phyloP scores from a whole-genome alignment of 2,329 filamentous ascomycete genomes.

The Aspergillus phoenicis region DNA sequence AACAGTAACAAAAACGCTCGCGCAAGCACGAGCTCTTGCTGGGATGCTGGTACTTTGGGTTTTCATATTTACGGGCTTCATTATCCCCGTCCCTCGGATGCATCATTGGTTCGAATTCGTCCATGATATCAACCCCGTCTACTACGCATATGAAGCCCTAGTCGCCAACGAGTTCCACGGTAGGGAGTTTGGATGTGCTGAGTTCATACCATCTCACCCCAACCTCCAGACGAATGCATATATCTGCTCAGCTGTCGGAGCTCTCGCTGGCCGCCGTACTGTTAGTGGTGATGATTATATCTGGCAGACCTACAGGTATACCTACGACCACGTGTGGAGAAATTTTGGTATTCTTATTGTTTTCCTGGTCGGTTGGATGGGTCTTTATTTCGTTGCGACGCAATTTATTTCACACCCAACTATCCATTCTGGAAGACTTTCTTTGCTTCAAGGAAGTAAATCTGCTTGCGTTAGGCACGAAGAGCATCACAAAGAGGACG shows the following conservation, averaged over 20 bases:
- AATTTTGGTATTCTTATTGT: constrained; percentile 71
- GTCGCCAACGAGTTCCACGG: constrained; percentile 80
- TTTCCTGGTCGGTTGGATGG: constrained; percentile 62
- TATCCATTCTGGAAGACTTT: constrained; percentile 60
- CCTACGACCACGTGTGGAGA: constrained; percentile 62
- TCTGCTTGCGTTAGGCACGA: constrained; percentile 7
- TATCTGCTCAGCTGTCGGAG: constrained; percentile 62
- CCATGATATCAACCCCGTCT: constrained; percentile 75
- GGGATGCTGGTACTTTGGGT: constrained; percentile 49
- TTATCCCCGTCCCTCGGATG: constrained; percentile 59
- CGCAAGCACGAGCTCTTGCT: constrained; percentile 58
- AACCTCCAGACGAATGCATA: constrained; percentile 40
- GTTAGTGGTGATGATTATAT: constrained; percentile 65
- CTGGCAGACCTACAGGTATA: constrained; percentile 58
- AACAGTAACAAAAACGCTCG: constrained; percentile 68
- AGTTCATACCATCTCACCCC: constrained; percentile 51
- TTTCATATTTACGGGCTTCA: constrained; percentile 54
- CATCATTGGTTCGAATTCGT: constrained; percentile 78
- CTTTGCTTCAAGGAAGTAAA: constrained; percentile 8
- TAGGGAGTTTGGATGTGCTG: constrained; percentile 59
- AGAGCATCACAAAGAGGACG: constrained; percentile 1
- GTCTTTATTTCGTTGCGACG: constrained; percentile 55
- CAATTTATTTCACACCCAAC: constrained; percentile 60
- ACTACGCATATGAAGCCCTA: constrained; percentile 77
- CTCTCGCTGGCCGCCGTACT: constrained; percentile 53